Conservation (phyloP, 176 grass and related monocot species). For the Aegilops speltoides region DNA sequence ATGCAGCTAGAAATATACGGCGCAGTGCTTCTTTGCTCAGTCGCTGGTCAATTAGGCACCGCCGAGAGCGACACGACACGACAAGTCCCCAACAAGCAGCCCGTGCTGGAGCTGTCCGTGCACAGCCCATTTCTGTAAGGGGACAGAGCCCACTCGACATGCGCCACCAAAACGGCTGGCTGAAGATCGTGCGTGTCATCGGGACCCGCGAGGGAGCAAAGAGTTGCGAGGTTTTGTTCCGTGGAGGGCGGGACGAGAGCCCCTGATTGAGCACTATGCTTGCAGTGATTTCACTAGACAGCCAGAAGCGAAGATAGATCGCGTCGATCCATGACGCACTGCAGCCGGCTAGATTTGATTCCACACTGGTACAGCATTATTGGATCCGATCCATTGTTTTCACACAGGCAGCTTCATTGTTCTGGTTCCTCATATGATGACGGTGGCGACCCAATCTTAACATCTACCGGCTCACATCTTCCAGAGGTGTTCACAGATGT, state of each 20-base stretch:
- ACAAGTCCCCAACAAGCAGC: neutral
- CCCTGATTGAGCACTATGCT: neutral
- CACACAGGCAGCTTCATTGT: neutral
- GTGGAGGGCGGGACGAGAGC: neutral
- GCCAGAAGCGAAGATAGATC: neutral
- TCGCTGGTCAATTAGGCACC: too few species aligned
- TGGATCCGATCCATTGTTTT: neutral
- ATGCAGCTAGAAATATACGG: neutral
- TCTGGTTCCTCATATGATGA: neutral
- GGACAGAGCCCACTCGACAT: neutral
- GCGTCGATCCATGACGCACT: too few species aligned
- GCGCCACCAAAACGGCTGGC: neutral
- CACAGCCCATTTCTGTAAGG: neutral
- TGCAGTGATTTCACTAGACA: neutral
- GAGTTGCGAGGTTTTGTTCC: conserved; percentile 1
- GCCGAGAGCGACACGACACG: neutral
- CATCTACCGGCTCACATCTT: too few species aligned
- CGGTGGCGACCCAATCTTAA: too few species aligned
- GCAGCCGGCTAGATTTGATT: too few species aligned
- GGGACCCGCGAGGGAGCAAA: too few species aligned
- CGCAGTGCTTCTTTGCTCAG: neutral
- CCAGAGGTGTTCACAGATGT: too few species aligned
- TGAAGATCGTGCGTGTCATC: neutral
- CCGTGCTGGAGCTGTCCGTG: neutral
- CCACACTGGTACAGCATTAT: too few species aligned